Percentiles rank a stretch among this genome's conserved stretches.
These are phyloP conservation scores for Colletotrichum cereale DNA, from an alignment of 2,329 filamentous ascomycete genomes.

Conservation along the genomic window DNA sequence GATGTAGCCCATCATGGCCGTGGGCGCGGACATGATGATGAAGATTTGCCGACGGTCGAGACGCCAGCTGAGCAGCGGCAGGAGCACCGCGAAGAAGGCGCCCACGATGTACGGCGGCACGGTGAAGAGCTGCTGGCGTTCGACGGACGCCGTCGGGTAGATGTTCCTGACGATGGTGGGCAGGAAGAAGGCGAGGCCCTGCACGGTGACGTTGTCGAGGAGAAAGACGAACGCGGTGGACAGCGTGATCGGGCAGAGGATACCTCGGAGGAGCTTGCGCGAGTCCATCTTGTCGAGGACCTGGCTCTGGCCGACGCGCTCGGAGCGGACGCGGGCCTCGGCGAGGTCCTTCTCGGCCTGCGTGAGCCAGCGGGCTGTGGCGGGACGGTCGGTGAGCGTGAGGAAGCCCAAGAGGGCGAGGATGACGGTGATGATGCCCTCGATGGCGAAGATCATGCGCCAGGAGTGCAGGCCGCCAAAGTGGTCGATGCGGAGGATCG, in stretches of 20 bases:
- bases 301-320: slow-evolving; percentile 70
- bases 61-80: slow-evolving; percentile 69
- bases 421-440: slow-evolving; percentile 70
- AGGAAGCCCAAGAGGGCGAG: slow-evolving; percentile 69
- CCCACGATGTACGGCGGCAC: slow-evolving; percentile 75
- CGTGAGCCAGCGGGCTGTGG: slow-evolving; percentile 73
- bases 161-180: slow-evolving; percentile 75
- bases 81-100: slow-evolving; percentile 68
- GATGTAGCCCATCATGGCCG: slow-evolving; percentile 73
- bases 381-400: slow-evolving; percentile 75
- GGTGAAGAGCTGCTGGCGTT: slow-evolving; percentile 73
- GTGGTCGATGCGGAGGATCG: slow-evolving; percentile 68
- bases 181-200: slow-evolving; percentile 74
- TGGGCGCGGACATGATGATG: slow-evolving; percentile 65
- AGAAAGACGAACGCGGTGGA: slow-evolving; percentile 69
- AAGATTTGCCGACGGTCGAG: slow-evolving; percentile 67
- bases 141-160: slow-evolving; percentile 68
- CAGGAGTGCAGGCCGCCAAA: slow-evolving; percentile 70
- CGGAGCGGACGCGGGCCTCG: slow-evolving; percentile 69
- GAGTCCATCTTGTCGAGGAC: slow-evolving; percentile 72
- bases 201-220: slow-evolving; percentile 75
- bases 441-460: slow-evolving; percentile 81
- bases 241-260: slow-evolving; percentile 70
- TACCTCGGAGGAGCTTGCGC: slow-evolving; percentile 69
- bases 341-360: slow-evolving; percentile 73